Evolutionary conservation across 495 filamentous ascomycete species (phyloP).

Genomic region (Neurospora pannonica): DNA sequence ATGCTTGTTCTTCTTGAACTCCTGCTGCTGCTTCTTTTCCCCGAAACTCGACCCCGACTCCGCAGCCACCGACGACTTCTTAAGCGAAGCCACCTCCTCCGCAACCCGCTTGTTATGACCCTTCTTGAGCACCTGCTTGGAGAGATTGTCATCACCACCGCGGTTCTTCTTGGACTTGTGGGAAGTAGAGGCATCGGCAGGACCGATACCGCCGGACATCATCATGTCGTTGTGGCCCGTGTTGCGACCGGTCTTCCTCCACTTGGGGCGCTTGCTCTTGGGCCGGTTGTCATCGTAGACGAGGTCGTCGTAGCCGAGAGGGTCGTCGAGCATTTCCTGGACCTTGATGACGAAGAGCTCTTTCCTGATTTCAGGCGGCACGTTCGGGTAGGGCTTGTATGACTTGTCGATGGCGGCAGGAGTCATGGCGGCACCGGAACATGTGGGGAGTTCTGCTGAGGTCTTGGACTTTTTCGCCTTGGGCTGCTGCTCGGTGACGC

Average conservation of each 20-base stretch:
- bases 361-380: background rate
- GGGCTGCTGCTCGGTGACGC: background rate
- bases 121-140: conserved; percentile 7
- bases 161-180: background rate
- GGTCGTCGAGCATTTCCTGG: conserved; percentile 16
- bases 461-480: conserved; percentile 8
- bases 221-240: background rate
- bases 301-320: conserved; percentile 20
- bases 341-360: background rate
- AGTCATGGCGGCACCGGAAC: background rate
- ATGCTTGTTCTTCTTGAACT: background rate
- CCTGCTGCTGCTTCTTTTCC: background rate
- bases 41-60: background rate
- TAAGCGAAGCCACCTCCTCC: background rate
- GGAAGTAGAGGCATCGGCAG: background rate
- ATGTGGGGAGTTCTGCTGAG: background rate
- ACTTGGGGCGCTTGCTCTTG: background rate
- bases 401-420: background rate
- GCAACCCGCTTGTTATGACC: conserved; percentile 7
- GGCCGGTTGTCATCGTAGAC: conserved; percentile 10
- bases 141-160: background rate
- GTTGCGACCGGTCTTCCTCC: background rate
- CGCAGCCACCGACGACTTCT: background rate
- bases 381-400: background rate
- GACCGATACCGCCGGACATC: conserved; percentile 14